Conservation (phyloP, 2,329 filamentous ascomycete genomes). For the Epichloe baconii region DNA sequence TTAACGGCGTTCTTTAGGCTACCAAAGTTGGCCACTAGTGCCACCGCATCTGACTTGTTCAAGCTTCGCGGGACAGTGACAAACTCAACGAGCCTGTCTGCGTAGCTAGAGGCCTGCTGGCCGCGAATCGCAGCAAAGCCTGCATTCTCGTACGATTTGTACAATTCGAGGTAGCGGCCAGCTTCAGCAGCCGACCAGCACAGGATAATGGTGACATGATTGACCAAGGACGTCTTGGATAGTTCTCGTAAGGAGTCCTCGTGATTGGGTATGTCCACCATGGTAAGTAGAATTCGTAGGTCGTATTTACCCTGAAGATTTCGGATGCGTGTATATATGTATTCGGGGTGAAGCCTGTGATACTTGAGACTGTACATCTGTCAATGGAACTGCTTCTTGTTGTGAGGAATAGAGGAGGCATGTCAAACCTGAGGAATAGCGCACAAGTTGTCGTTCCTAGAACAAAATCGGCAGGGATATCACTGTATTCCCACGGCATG, state of each 20-base stretch:
- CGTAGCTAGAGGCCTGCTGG: slow-evolving; percentile 70
- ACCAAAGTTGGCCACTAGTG: slow-evolving; percentile 83
- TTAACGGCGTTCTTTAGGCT: slow-evolving; percentile 79
- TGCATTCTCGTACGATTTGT: slow-evolving; percentile 88
- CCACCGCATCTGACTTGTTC: slow-evolving; percentile 89
- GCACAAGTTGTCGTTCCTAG: slow-evolving; percentile 79
- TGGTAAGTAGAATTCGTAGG: slow-evolving; percentile 71
- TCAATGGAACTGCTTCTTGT: background rate
- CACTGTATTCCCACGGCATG: slow-evolving; percentile 89
- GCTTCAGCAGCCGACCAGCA: slow-evolving; percentile 94
- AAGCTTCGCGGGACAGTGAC: slow-evolving; percentile 79
- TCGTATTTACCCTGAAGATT: slow-evolving; percentile 75
- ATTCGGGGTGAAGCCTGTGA: slow-evolving; percentile 92
- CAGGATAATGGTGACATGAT: slow-evolving; percentile 81
- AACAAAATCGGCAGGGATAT: slow-evolving; percentile 91
- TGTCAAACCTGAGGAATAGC: slow-evolving; percentile 57
- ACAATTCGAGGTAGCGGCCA: slow-evolving; percentile 84
- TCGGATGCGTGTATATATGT: slow-evolving; percentile 88
- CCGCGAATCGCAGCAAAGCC: slow-evolving; percentile 69
- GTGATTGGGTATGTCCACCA: slow-evolving; percentile 93
- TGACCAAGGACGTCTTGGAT: slow-evolving; percentile 82
- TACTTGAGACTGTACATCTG: slow-evolving; percentile 60
- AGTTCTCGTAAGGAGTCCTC: slow-evolving; percentile 82
- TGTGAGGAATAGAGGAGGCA: background rate
- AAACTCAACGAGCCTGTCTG: slow-evolving; percentile 81